A percentile compares a stretch with the other conserved stretches of the same genome.
These are phyloP conservation scores for Pythium periplocum DNA, from an alignment of 352 stramenopile species.

Conservation along the genomic window DNA sequence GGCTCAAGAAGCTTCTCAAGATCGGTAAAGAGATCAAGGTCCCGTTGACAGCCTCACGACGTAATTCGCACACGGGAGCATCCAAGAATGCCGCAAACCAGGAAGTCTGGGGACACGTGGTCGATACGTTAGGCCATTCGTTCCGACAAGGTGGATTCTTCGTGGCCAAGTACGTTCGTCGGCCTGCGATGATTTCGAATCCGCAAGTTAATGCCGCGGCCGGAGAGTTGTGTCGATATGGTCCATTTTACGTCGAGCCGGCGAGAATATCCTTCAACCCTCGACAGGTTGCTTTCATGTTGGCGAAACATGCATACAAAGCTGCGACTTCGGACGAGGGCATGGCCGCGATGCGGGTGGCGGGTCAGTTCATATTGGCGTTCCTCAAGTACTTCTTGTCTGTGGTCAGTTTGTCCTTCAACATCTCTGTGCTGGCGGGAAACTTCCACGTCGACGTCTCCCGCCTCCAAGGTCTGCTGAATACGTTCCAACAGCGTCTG, in stretches of 20 bases:
- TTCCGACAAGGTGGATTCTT: constrained; percentile 35
- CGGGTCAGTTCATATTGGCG: constrained; percentile 19
- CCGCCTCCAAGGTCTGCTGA: constrained; percentile 15
- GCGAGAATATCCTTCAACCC: constrained; percentile 19
- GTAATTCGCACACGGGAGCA: background rate
- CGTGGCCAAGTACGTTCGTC: constrained; percentile 45
- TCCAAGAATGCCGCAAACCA: background rate
- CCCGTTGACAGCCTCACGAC: background rate
- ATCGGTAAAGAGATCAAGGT: constrained; percentile 25
- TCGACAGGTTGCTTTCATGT: constrained; percentile 14
- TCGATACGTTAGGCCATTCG: constrained; percentile 13
- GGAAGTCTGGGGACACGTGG: constrained; percentile 15
- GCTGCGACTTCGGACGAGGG: constrained; percentile 20
- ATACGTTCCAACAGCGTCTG: constrained; percentile 18
- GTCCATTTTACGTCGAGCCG: constrained; percentile 36
- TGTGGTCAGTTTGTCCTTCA: constrained; percentile 58
- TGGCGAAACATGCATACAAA: constrained; percentile 15
- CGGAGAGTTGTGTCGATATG: constrained; percentile 45
- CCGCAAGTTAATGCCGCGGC: constrained; percentile 8
- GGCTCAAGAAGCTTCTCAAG: constrained; percentile 9
- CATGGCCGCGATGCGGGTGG: constrained; percentile 23
- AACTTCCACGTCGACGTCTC: constrained; percentile 25
- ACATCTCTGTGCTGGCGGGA: constrained; percentile 37
- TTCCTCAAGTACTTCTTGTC: constrained; percentile 44
- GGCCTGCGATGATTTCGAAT: constrained; percentile 2